These are phyloP conservation scores for Plasmodium ovale DNA, from an alignment of 169 alveolate genomes.

Conservation along the genomic window DNA sequence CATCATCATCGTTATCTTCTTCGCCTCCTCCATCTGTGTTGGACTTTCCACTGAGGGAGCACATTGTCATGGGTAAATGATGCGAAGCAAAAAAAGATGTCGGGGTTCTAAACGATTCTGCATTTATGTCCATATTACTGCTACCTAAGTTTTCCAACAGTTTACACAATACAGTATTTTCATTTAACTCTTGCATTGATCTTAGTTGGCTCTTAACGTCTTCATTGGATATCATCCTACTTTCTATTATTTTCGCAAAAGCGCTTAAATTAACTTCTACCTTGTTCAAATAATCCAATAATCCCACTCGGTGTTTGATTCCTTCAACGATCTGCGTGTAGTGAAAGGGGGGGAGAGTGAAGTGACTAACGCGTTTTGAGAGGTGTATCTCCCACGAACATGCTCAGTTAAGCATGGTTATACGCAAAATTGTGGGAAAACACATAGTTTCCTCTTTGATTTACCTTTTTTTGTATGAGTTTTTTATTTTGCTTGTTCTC, in stretches of 20 bases:
- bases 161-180: constrained; percentile 29
- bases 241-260: constrained; percentile 71
- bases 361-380: neutral
- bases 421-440: neutral
- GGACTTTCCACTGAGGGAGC: constrained; percentile 28
- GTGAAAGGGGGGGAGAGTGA: neutral
- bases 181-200: constrained; percentile 63
- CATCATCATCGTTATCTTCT: neutral
- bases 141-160: constrained; percentile 48
- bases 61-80: constrained; percentile 63
- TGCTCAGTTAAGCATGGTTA: neutral
- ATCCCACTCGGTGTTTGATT: constrained; percentile 55
- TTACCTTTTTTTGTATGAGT: constrained; percentile 67
- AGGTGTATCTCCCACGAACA: neutral
- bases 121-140: constrained; percentile 70
- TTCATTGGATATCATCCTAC: constrained; percentile 72
- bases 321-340: constrained; percentile 69
- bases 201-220: constrained; percentile 67
- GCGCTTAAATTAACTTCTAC: constrained; percentile 66
- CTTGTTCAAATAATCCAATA: constrained; percentile 46
- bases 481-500: constrained; percentile 63
- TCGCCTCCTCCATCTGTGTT: constrained; percentile 20
- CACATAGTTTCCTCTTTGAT: neutral
- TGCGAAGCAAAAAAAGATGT: constrained; percentile 69
- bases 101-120: constrained; percentile 72